Evolutionary conservation across 2,329 filamentous ascomycete genomes (phyloP).

Genomic region (Fusarium albosuccineum): DNA sequence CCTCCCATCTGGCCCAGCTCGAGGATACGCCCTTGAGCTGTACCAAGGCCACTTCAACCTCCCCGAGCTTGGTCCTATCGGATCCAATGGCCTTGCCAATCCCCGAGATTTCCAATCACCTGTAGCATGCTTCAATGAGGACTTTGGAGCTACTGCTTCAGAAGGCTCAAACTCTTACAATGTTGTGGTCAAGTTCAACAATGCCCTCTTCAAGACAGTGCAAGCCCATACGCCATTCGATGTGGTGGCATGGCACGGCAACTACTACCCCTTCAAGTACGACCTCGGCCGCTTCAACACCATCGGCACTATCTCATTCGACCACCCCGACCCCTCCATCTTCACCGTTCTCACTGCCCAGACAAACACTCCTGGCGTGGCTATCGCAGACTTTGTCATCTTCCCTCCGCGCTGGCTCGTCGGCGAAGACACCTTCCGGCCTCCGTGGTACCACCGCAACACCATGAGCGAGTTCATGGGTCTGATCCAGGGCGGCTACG

Average conservation of each 20-base stretch:
- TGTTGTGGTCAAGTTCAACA: conserved; percentile 75
- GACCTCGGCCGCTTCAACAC: conserved; percentile 82
- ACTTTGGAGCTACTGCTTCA: conserved; percentile 56
- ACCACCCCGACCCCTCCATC: conserved; percentile 84
- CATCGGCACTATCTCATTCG: conserved; percentile 78
- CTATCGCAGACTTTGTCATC: conserved; percentile 78
- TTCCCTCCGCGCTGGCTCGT: conserved; percentile 81
- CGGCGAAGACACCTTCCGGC: conserved; percentile 76
- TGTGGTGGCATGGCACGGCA: conserved; percentile 84
- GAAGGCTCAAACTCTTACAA: conserved; percentile 57
- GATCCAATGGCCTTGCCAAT: conserved; percentile 81
- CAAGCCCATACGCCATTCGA: conserved; percentile 83
- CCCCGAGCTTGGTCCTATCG: conserved; percentile 80
- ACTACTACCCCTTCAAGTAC: conserved; percentile 86
- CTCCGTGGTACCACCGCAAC: conserved; percentile 80
- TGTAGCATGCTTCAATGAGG: conserved; percentile 77
- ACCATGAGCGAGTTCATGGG: conserved; percentile 77
- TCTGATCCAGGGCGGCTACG: conserved; percentile 69
- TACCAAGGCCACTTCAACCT: conserved; percentile 80
- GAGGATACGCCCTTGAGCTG: conserved; percentile 82
- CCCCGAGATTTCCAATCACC: conserved; percentile 81
- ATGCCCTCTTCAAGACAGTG: conserved; percentile 72
- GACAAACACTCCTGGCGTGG: conserved; percentile 71
- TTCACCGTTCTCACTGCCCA: conserved; percentile 78
- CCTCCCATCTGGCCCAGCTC: conserved; percentile 71